Evolutionary conservation across 208 protist genomes (phyloP).

Genomic region (Trypanosoma cruzi): DNA sequence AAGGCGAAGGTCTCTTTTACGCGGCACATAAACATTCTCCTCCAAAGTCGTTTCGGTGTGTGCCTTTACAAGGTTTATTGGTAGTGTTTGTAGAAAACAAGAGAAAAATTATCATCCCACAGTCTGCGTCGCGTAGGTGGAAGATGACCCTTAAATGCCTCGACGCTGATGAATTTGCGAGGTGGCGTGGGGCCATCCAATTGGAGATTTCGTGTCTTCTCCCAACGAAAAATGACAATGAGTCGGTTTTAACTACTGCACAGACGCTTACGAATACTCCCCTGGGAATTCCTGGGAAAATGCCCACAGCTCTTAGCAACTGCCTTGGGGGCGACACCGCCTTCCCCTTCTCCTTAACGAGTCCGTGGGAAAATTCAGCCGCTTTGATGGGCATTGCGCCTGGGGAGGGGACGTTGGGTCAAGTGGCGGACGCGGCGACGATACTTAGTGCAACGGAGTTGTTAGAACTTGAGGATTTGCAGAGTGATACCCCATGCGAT

Average conservation of each 20-base stretch:
- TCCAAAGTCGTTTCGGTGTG: constrained; percentile 1
- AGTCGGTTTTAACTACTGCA: background rate
- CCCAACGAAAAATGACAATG: background rate
- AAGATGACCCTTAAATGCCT: constrained; percentile 9
- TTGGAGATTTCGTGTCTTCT: background rate
- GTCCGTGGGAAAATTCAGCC: background rate
- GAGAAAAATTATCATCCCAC: constrained; percentile 12
- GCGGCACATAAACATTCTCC: constrained; percentile 9
- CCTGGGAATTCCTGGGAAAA: background rate
- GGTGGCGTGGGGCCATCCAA: constrained; percentile 22
- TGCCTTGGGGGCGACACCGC: background rate
- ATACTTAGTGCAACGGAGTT: constrained; percentile 7
- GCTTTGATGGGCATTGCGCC: background rate
- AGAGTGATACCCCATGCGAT: constrained; percentile 8
- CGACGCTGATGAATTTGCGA: constrained; percentile 6
- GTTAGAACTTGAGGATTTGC: constrained; percentile 25
- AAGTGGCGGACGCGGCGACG: background rate
- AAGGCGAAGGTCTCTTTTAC: constrained; percentile 16
- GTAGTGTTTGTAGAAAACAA: constrained; percentile 18
- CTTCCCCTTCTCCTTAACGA: background rate
- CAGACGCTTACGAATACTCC: background rate
- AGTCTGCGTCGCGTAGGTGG: background rate
- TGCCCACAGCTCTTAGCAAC: background rate
- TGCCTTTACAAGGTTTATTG: constrained; percentile 14
- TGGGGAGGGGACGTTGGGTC: background rate